Conservation (phyloP, 2,329 filamentous ascomycete species). For the Claviceps sorghi region DNA sequence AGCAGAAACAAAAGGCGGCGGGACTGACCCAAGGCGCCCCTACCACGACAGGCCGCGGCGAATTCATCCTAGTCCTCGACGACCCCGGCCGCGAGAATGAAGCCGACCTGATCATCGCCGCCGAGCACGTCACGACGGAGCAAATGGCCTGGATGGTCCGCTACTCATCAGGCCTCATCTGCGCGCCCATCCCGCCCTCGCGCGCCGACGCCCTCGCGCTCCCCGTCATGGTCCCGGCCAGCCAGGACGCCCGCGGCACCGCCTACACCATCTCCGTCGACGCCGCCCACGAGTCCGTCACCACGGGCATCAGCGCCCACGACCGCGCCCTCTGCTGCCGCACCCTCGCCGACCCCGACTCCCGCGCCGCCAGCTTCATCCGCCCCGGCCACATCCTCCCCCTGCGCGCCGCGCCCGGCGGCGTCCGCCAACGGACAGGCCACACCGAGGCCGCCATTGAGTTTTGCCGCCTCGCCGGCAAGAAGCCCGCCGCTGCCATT, state of each 20-base stretch:
- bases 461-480: slow-evolving; percentile 73
- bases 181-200: slow-evolving; percentile 61
- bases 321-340: slow-evolving; percentile 75
- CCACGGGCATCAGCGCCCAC: slow-evolving; percentile 80
- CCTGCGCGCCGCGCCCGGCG: slow-evolving; percentile 62
- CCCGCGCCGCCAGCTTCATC: slow-evolving; percentile 48
- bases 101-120: slow-evolving; percentile 93
- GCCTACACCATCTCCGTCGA: slow-evolving; percentile 91
- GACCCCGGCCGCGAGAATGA: slow-evolving; percentile 89
- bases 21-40: background rate
- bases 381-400: slow-evolving; percentile 86
- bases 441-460: slow-evolving; percentile 93
- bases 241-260: slow-evolving; percentile 74
- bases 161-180: slow-evolving; percentile 80
- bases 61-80: slow-evolving; percentile 95
- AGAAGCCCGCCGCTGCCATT: slow-evolving; percentile 64
- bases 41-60: slow-evolving; percentile 46
- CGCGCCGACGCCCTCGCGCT: slow-evolving; percentile 60
- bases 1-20: background rate
- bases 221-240: slow-evolving; percentile 68
- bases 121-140: slow-evolving; percentile 64
- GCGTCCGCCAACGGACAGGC: slow-evolving; percentile 63
- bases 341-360: slow-evolving; percentile 53
- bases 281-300: slow-evolving; percentile 54
- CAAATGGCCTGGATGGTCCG: slow-evolving; percentile 97